These are phyloP conservation scores for Daldinia eschscholtzii DNA, from an alignment of 2,329 filamentous ascomycete genomes.

Conservation along the genomic window DNA sequence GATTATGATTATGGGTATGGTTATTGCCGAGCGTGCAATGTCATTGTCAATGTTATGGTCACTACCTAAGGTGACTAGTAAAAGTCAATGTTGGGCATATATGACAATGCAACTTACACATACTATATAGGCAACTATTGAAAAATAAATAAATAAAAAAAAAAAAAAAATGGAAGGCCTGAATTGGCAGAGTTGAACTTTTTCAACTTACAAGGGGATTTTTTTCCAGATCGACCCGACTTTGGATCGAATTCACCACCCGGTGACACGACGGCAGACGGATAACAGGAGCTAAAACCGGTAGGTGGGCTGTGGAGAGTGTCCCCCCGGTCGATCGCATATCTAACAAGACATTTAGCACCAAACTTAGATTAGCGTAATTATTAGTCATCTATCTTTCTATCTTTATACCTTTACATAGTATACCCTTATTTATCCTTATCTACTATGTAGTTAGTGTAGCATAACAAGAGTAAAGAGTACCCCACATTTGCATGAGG, in stretches of 20 bases:
- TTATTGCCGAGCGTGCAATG: background rate
- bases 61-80: background rate
- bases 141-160: background rate
- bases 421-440: background rate
- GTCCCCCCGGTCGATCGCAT: constrained; percentile 23
- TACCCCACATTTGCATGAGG: background rate
- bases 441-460: background rate
- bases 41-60: background rate
- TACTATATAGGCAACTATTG: background rate
- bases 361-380: background rate
- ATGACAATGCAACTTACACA: background rate
- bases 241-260: constrained; percentile 18
- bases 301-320: constrained; percentile 33
- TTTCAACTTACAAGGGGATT: constrained; percentile 12
- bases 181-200: constrained; percentile 4
- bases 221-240: constrained; percentile 11
- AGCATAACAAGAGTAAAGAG: background rate
- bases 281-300: constrained; percentile 33
- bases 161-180: background rate
- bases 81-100: background rate
- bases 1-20: background rate
- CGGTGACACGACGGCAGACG: constrained; percentile 18
- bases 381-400: constrained; percentile 7
- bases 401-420: background rate
- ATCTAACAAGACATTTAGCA: background rate